These are phyloP conservation scores for Madurella fahalii DNA, from an alignment of 2,329 filamentous ascomycete species.

Conservation along the genomic window DNA sequence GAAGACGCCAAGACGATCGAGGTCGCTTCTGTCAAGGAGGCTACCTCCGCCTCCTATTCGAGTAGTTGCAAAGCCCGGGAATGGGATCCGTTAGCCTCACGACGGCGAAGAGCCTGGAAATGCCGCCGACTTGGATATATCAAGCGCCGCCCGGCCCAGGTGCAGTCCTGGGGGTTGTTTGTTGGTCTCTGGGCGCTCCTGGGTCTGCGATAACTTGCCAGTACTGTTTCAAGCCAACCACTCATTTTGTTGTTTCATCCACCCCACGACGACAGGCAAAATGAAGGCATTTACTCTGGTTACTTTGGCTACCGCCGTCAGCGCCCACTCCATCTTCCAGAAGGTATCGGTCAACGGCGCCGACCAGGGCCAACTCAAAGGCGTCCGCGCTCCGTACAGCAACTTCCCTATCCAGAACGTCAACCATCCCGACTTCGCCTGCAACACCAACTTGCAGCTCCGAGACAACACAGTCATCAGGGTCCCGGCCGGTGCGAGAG, in stretches of 20 bases:
- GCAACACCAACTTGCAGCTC: slow-evolving; percentile 24
- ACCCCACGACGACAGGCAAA: slow-evolving; percentile 1
- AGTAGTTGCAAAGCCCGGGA: slow-evolving; percentile 12
- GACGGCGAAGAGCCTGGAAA: neutral
- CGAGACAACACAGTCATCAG: slow-evolving; percentile 27
- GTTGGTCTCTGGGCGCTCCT: neutral
- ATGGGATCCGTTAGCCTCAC: neutral
- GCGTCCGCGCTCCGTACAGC: slow-evolving; percentile 45
- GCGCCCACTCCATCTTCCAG: slow-evolving; percentile 29
- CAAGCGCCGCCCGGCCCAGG: neutral
- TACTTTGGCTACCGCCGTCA: slow-evolving; percentile 22
- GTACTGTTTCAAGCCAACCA: too few relatives aligned
- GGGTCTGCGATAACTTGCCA: neutral
- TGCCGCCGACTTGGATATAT: neutral
- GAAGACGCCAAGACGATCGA: slow-evolving; percentile 14
- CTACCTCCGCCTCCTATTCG: slow-evolving; percentile 15
- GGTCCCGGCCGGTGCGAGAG: slow-evolving; percentile 35
- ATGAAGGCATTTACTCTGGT: slow-evolving; percentile 24
- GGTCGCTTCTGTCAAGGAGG: slow-evolving; percentile 15
- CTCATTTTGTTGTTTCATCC: too few relatives aligned
- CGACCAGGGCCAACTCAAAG: slow-evolving; percentile 47
- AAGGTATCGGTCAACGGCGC: slow-evolving; percentile 44
- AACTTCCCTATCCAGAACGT: slow-evolving; percentile 39
- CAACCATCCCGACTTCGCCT: slow-evolving; percentile 25
- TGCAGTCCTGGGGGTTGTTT: neutral